Base-by-base conservation (phyloP, 139 green algal species). In the Chlorella vulgaris region DNA sequence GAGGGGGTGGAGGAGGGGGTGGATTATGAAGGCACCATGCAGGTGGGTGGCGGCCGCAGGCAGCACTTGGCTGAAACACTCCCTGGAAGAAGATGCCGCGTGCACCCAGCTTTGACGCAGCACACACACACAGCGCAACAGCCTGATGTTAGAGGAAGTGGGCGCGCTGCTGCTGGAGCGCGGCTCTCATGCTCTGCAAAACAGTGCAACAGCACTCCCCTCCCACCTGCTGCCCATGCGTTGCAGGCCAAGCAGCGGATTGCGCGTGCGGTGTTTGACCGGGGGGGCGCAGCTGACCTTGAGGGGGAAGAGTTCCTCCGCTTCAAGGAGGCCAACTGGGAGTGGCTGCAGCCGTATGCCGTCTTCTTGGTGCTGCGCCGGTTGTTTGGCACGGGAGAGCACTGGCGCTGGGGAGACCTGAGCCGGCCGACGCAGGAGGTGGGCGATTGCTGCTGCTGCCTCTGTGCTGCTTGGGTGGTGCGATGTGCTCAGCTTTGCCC, bases 371-470 rank as follows among this genome's bases (percentile, higher is more conserved):
- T 94, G 80, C 88, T 99, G 71, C 81, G 85, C 8, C 88, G 96
- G 63, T 80, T 98, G 3, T 98, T 98, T 86, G 91, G 91, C 76
- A 97, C 91, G 2, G 82, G 93, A 1, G 91, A 99, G 81, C 96
- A 99, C 86, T 96, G 91, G 90, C 86, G 86, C 31, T 99, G 96
- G 96, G 96, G 96, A 29, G 62, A 62, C 7, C 83, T 97, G 70
- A 83, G 83, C 8, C 26, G 40, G 7, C 78, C 89, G 43, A 88
- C 71, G 3, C 38, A 71, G 24, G 80, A 92, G 69, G 82, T 78
- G 68, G 33, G 70, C 18, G 55, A 28, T 28, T 28, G 55, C 55
- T n/a, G 18, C 22, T 78, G 71, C 50, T 50, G n/a, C 18, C 5
- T 65, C 18, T 65, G 55, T 31, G 28, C 18, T 65, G 55, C 15